Evolutionary conservation across 768 basidiomycete genomes (phyloP).

Genomic region (Asterophora lycoperdoides): DNA sequence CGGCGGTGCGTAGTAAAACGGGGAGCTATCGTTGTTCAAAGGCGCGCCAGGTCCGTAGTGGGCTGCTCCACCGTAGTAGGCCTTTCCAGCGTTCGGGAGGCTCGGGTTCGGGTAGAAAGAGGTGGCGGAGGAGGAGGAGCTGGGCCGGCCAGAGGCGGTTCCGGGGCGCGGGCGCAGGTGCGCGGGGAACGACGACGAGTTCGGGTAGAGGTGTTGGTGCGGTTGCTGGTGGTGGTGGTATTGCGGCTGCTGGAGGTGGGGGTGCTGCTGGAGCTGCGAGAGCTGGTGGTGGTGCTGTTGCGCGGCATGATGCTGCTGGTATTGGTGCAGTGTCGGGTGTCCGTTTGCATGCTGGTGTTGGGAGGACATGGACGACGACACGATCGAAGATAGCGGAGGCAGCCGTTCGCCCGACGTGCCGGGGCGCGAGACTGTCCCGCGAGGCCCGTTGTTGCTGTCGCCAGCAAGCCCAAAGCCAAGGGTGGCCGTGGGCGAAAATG

Average conservation of each 20-base stretch:
- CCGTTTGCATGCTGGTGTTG: too few species aligned
- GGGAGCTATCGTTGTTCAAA: too few species aligned
- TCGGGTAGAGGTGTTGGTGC: slow-evolving; percentile 2
- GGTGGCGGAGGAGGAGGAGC: slow-evolving; percentile 8
- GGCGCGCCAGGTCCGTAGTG: too few species aligned
- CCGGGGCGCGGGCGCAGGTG: slow-evolving; percentile 5
- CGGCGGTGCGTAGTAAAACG: too few species aligned
- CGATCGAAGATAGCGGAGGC: slow-evolving; percentile 63
- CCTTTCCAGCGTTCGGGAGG: too few species aligned
- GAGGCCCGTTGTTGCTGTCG: slow-evolving; percentile 24
- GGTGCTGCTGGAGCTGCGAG: slow-evolving; percentile 3
- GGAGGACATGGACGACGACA: slow-evolving; percentile 56
- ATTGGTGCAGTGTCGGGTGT: slow-evolving; percentile 26
- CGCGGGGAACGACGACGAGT: slow-evolving; percentile 4
- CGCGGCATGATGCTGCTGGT: too few species aligned
- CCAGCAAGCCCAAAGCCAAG: slow-evolving; percentile 28
- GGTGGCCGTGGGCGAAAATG: slow-evolving; percentile 35
- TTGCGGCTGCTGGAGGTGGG: background rate
- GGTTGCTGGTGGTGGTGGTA: background rate
- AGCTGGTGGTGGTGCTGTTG: slow-evolving; percentile 9
- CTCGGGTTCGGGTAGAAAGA: slow-evolving; percentile 6
- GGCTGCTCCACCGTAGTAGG: too few species aligned
- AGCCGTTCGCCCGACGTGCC: slow-evolving; percentile 55
- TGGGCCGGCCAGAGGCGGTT: slow-evolving; percentile 7
- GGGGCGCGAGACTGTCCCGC: slow-evolving; percentile 30